phyloP scores from a whole-genome alignment of 2,329 filamentous ascomycete species.

The Paracorniculantispora psalliotae region DNA sequence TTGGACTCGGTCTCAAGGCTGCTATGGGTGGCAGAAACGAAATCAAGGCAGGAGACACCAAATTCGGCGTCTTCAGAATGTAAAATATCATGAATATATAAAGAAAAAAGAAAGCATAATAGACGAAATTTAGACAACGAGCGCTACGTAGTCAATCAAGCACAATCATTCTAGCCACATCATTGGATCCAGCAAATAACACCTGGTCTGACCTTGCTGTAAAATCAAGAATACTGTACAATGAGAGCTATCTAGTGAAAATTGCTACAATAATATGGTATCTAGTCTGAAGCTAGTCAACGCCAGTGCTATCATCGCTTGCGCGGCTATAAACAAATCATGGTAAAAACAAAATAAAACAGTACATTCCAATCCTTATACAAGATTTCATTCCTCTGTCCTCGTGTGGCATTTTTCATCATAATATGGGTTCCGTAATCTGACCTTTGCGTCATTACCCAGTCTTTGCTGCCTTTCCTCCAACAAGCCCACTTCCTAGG shows the following conservation, averaged over 20 bases:
- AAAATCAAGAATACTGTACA: not conserved
- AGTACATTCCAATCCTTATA: conserved; percentile 11
- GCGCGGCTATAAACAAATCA: conserved; percentile 4
- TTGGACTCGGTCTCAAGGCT: conserved; percentile 67
- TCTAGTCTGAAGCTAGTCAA: conserved; percentile 8
- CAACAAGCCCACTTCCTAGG: conserved; percentile 23
- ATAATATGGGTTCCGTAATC: not conserved
- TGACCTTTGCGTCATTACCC: not conserved
- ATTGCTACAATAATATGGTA: conserved; percentile 1
- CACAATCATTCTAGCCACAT: not conserved
- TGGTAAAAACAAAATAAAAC: conserved; percentile 8
- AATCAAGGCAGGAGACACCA: conserved; percentile 56
- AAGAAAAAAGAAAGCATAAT: not conserved
- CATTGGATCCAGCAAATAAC: not conserved
- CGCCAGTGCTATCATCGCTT: conserved; percentile 6
- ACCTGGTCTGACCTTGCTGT: not conserved
- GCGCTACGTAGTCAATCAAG: not conserved
- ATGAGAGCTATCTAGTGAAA: not conserved
- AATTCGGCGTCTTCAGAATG: conserved; percentile 81
- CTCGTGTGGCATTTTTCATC: not conserved
- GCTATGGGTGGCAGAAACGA: conserved; percentile 64
- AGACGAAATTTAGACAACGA: not conserved
- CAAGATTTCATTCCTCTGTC: conserved; percentile 4
- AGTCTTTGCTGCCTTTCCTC: not conserved
- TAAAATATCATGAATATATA: conserved; percentile 33